Evolutionary conservation across 352 stramenopile genomes (phyloP).

Genomic region (Globisporangium cylindrosporum): DNA sequence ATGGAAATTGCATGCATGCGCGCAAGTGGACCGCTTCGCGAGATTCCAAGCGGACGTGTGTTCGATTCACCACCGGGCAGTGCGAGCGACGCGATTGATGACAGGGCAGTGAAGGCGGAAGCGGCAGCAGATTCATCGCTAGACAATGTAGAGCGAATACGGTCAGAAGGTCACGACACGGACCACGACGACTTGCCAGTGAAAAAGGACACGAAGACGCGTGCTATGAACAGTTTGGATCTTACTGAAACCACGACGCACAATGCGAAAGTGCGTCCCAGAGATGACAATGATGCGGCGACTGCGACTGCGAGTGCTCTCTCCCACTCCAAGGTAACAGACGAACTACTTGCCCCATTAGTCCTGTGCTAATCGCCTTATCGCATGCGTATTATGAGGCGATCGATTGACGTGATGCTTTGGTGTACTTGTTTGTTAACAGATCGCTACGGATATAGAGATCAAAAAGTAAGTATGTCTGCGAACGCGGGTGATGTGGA

Average conservation of each 20-base stretch:
- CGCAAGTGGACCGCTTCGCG: constrained; percentile 21
- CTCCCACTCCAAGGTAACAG: background rate
- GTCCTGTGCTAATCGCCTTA: too few relatives aligned
- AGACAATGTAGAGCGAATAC: background rate
- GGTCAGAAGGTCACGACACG: background rate
- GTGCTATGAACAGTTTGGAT: background rate
- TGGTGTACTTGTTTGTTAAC: background rate
- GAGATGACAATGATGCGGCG: background rate
- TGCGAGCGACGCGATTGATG: constrained; percentile 35
- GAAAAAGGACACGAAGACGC: constrained; percentile 1
- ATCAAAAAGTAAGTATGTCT: constrained; percentile 1
- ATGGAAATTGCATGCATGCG: constrained; percentile 37
- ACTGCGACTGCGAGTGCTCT: background rate
- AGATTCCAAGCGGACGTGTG: constrained; percentile 49
- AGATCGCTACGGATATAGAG: background rate
- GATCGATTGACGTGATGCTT: background rate
- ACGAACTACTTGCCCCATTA: too few relatives aligned
- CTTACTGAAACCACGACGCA: background rate
- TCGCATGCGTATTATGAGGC: too few relatives aligned
- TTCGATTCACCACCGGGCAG: constrained; percentile 44
- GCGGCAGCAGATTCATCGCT: constrained; percentile 18
- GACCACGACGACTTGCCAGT: background rate
- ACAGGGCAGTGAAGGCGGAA: constrained; percentile 62
- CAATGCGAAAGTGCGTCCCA: background rate
- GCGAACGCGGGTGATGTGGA: background rate